Conservation (phyloP, 129 eudicot genomes). For the Calendula officinalis region DNA sequence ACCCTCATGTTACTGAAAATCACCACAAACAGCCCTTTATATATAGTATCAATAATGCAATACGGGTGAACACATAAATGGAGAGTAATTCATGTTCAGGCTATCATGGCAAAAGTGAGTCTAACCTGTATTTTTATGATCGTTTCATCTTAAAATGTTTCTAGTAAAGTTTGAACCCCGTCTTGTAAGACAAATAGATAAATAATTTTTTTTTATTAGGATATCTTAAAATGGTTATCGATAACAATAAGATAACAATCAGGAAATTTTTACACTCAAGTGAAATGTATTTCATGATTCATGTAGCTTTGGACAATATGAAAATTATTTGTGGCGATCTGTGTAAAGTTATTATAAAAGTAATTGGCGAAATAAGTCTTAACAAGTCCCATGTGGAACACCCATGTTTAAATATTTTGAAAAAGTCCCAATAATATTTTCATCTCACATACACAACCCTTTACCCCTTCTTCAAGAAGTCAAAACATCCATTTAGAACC, state of each 20-base stretch:
- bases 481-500: slow-evolving; percentile 32
- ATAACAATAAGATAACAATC: too few species aligned
- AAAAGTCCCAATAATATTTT: background rate
- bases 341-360: background rate
- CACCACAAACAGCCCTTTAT: background rate
- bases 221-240: too few species aligned
- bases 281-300: too few species aligned
- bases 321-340: background rate
- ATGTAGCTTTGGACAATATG: background rate
- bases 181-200: too few species aligned
- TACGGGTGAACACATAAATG: background rate
- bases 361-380: slow-evolving; percentile 23
- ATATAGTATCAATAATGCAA: background rate
- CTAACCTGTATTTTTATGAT: background rate
- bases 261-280: too few species aligned
- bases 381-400: slow-evolving; percentile 20
- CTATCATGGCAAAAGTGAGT: background rate
- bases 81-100: background rate
- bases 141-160: too few species aligned
- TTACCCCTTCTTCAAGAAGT: slow-evolving; percentile 37
- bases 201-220: too few species aligned
- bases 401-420: slow-evolving; percentile 21
- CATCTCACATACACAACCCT: slow-evolving; percentile 18
- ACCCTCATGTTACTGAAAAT: background rate
- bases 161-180: too few species aligned